Base-by-base conservation (phyloP, 2,329 filamentous ascomycete species). In the Xylariaceae sp. region DNA sequence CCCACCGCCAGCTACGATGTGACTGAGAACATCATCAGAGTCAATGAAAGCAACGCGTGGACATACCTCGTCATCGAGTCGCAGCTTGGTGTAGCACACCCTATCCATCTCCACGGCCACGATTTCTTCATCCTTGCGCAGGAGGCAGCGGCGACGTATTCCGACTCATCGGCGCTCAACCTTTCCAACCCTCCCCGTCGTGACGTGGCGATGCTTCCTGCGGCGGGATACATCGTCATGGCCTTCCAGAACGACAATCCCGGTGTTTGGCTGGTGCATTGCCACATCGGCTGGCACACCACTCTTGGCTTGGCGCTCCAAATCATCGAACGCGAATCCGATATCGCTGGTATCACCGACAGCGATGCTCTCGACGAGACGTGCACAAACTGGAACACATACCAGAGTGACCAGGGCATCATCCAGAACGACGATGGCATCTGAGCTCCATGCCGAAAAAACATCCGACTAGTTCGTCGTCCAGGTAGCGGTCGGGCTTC, bases 211-310 rank as follows among this genome's bases (percentile, higher is more conserved):
- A 73, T 75, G 57, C 61, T 82, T 2, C 74, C 75, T 0, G 67
- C 65, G 0, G 64, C 63, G 13, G 79, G 79, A 0, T 77, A 75
- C 61, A 55, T 82, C 3, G 74, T 75, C 3, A 68, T 82, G 34
- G 78, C 73, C 0, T 82, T 80, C 63, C 59, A 70, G 51, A 70
- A 74, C 1, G 75, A 83, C 62, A 82, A 82, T 58, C 79, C 79
- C 0, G 79, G 79, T 31, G 67, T 70, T 18, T 78, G 75, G 74
- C 59, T 75, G n/a, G 68, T 74, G 62, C 64, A 67, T 51, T 67
- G 64, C 51, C 63, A 66, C 50, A 77, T 78, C 54, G 73, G 73
- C 36, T 78, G 73, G 77, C 79, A 82, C 61, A 71, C 77, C 16
- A 67, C 64, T 36, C 71, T 75, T 56, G 79, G 77, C 41, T 72